phyloP scores from a whole-genome alignment of 352 stramenopile species.

The Labyrinthula sp. region DNA sequence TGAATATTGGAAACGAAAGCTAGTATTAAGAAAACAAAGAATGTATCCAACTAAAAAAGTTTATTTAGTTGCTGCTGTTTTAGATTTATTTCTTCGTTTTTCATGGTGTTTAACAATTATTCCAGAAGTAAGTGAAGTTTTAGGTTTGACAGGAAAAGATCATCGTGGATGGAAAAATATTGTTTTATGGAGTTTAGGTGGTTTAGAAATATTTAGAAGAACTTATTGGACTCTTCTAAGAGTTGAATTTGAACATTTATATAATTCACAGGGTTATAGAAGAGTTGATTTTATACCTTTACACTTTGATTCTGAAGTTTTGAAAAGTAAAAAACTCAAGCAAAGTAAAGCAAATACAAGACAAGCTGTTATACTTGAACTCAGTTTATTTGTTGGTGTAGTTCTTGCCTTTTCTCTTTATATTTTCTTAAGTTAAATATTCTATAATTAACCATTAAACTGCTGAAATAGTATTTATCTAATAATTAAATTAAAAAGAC shows the following conservation, averaged over 20 bases:
- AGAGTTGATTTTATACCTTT: slow-evolving; percentile 5
- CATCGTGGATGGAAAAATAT: slow-evolving; percentile 44
- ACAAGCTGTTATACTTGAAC: no score
- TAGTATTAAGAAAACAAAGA: slow-evolving; percentile 6
- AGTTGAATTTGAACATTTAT: slow-evolving; percentile 35
- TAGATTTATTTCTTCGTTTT: slow-evolving; percentile 75
- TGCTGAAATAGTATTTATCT: no score
- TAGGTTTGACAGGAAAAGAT: slow-evolving; percentile 44
- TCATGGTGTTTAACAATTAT: slow-evolving; percentile 69
- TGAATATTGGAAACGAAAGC: neutral
- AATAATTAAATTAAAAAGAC: no score
- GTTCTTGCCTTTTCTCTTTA: no score
- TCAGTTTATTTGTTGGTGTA: no score
- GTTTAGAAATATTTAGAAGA: slow-evolving; percentile 31
- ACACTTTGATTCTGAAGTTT: neutral
- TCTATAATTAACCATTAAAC: no score
- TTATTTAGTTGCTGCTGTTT: slow-evolving; percentile 63
- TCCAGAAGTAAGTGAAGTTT: no score
- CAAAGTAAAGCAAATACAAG: no score
- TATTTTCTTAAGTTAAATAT: no score
- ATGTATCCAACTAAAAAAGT: slow-evolving; percentile 69
- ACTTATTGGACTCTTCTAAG: slow-evolving; percentile 34
- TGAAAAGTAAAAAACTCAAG: no score
- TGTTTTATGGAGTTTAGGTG: slow-evolving; percentile 35
- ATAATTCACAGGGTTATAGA: slow-evolving; percentile 29